Evolutionary conservation across 2,329 filamentous ascomycete species (phyloP).

Genomic region (Arachnomyces sp.): DNA sequence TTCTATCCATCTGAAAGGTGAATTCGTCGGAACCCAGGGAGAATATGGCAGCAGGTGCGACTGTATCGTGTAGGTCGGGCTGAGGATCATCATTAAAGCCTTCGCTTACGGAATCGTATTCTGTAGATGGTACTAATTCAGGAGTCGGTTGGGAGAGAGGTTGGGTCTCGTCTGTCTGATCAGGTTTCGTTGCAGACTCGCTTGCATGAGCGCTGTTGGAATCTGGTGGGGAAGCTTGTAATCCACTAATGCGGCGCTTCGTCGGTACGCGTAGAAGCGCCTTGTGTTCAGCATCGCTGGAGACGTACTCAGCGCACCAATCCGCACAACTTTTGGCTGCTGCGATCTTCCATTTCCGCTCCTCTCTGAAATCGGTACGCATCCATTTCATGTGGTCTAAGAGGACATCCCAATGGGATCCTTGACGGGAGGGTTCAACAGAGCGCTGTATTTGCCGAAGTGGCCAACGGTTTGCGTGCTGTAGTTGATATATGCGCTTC

Average conservation of each 20-base stretch:
- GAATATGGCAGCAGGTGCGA: slow-evolving; percentile 71
- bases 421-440: slow-evolving; percentile 67
- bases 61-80: slow-evolving; percentile 34
- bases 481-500: slow-evolving; percentile 79
- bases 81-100: slow-evolving; percentile 39
- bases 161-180: slow-evolving; percentile 24
- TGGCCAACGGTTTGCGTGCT: slow-evolving; percentile 89
- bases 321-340: slow-evolving; percentile 71
- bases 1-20: slow-evolving; percentile 68
- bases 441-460: slow-evolving; percentile 80
- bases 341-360: slow-evolving; percentile 86
- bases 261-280: slow-evolving; percentile 60
- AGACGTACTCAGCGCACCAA: slow-evolving; percentile 77
- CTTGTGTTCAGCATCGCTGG: slow-evolving; percentile 56
- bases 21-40: slow-evolving; percentile 74
- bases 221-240: slow-evolving; percentile 12
- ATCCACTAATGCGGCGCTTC: slow-evolving; percentile 28
- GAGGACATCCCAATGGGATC: slow-evolving; percentile 77
- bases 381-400: slow-evolving; percentile 96
- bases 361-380: slow-evolving; percentile 90
- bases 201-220: slow-evolving; percentile 16
- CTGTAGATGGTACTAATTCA: slow-evolving; percentile 58
- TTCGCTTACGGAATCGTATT: slow-evolving; percentile 51
- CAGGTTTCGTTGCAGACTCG: slow-evolving; percentile 25
- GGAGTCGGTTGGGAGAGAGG: slow-evolving; percentile 50